phyloP scores from a whole-genome alignment of 352 stramenopile genomes.

The Phytophthora idaei region DNA sequence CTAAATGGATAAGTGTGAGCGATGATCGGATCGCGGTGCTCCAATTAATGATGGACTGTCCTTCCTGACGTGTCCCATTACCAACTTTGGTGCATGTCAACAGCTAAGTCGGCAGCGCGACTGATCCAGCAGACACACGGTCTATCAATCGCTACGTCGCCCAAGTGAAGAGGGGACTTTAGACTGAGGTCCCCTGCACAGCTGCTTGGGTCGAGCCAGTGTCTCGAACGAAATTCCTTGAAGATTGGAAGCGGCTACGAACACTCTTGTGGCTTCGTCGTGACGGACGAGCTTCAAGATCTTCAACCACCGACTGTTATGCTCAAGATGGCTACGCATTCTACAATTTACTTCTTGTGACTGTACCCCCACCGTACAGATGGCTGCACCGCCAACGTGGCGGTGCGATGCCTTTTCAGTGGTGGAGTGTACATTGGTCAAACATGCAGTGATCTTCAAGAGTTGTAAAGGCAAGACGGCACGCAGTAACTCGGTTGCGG shows the following conservation, averaged over 20 bases:
- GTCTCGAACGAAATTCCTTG: slow-evolving; percentile 33
- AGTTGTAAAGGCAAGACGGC: slow-evolving; percentile 20
- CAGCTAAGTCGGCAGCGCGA: slow-evolving; percentile 5
- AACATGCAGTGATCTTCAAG: slow-evolving; percentile 1
- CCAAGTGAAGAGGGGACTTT: slow-evolving; percentile 13
- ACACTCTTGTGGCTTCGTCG: slow-evolving; percentile 11
- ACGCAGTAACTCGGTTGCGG: not conserved
- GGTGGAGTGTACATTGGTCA: not conserved
- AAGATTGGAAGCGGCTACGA: slow-evolving; percentile 21
- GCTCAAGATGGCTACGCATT: not conserved
- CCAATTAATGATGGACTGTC: slow-evolving; percentile 12
- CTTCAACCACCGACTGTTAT: not conserved
- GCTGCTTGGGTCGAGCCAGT: slow-evolving; percentile 13
- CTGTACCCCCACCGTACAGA: not conserved
- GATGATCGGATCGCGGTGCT: slow-evolving; percentile 2
- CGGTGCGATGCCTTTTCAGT: slow-evolving; percentile 9
- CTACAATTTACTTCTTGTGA: not conserved
- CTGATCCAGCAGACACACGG: not conserved
- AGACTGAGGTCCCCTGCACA: slow-evolving; percentile 13
- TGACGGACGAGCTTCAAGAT: not conserved
- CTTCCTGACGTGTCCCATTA: slow-evolving; percentile 7
- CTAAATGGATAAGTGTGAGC: slow-evolving; percentile 15
- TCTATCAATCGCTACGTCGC: slow-evolving; percentile 13
- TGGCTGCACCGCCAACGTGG: slow-evolving; percentile 4
- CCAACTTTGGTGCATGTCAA: slow-evolving; percentile 16